These are phyloP conservation scores for Ustilago hordei DNA, from an alignment of 1,284 basidiomycete genomes.

Conservation along the genomic window DNA sequence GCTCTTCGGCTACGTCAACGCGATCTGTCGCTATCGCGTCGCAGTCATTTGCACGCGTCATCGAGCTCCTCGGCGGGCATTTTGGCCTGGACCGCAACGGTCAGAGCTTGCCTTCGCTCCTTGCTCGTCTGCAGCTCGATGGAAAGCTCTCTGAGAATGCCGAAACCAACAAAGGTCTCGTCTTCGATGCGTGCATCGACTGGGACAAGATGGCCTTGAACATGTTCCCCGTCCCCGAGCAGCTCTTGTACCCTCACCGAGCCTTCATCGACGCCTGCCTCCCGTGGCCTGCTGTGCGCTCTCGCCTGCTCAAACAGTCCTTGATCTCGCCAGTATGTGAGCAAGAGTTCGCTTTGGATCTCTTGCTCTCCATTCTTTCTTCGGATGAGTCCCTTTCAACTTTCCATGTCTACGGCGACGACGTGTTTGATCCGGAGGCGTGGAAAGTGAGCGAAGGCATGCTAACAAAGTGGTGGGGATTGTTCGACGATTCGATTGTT, in stretches of 20 bases:
- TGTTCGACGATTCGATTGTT: conserved; percentile 48
- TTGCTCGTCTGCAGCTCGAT: conserved; percentile 33
- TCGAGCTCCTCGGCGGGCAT: conserved; percentile 17
- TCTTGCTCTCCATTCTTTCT: conserved; percentile 34
- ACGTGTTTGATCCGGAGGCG: conserved; percentile 45
- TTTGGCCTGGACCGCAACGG: conserved; percentile 14
- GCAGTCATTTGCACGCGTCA: conserved; percentile 21
- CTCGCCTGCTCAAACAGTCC: conserved; percentile 43
- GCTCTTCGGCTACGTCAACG: neutral
- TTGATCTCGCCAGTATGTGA: conserved; percentile 36
- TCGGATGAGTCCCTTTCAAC: conserved; percentile 24
- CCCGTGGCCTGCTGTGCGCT: conserved; percentile 48
- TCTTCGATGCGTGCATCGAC: conserved; percentile 34
- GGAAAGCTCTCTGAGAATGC: neutral
- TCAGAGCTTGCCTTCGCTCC: conserved; percentile 9
- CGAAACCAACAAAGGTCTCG: conserved; percentile 28
- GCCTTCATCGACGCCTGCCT: conserved; percentile 48
- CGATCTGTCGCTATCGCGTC: conserved; percentile 20
- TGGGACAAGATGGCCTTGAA: conserved; percentile 34
- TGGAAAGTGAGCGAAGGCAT: conserved; percentile 52
- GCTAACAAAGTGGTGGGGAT: conserved; percentile 48
- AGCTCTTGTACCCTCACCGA: conserved; percentile 44
- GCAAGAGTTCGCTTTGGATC: conserved; percentile 43
- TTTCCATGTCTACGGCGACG: conserved; percentile 49
- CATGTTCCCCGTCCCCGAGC: conserved; percentile 41